Percentiles rank a stretch among this genome's conserved stretches.
phyloP scores from a whole-genome alignment of 1,139 yeast species.

The Kodamaea sp. region DNA sequence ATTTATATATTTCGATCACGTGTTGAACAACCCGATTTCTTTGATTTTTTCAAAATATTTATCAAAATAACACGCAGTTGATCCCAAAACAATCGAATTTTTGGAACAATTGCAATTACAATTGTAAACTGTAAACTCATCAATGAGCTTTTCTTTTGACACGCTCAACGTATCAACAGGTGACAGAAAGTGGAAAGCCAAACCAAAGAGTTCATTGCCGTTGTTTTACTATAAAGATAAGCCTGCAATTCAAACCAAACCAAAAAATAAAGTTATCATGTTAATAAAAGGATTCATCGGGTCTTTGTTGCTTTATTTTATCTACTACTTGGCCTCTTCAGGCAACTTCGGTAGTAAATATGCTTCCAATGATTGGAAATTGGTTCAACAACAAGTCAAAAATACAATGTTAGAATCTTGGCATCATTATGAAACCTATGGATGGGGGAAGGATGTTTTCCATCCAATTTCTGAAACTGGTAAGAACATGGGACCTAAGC shows the following conservation, averaged over 20 bases:
- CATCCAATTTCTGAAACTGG: constrained; percentile 56
- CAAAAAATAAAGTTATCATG: constrained; percentile 24
- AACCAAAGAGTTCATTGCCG: constrained; percentile 9
- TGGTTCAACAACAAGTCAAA: constrained; percentile 53
- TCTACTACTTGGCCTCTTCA: constrained; percentile 24
- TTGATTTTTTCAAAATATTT: too few relatives aligned
- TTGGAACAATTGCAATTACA: too few relatives aligned
- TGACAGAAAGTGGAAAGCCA: constrained; percentile 16
- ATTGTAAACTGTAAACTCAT: too few relatives aligned
- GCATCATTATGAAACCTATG: constrained; percentile 71
- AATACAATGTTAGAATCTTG: constrained; percentile 72
- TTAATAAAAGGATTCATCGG: constrained; percentile 40
- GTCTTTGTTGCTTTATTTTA: constrained; percentile 36
- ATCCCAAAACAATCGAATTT: too few relatives aligned
- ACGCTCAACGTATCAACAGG: constrained; percentile 13
- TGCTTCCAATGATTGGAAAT: constrained; percentile 29
- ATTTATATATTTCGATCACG: too few relatives aligned
- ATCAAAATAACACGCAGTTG: too few relatives aligned
- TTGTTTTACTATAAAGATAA: constrained; percentile 18
- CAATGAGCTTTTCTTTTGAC: constrained; percentile 14
- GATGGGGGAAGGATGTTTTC: constrained; percentile 80
- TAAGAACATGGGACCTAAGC: constrained; percentile 76
- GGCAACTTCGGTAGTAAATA: constrained; percentile 3
- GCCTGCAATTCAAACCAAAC: constrained; percentile 6
- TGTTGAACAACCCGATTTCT: too few relatives aligned